Conservation (phyloP, 2,329 filamentous ascomycete genomes). For the Coleophoma cylindrospora region DNA sequence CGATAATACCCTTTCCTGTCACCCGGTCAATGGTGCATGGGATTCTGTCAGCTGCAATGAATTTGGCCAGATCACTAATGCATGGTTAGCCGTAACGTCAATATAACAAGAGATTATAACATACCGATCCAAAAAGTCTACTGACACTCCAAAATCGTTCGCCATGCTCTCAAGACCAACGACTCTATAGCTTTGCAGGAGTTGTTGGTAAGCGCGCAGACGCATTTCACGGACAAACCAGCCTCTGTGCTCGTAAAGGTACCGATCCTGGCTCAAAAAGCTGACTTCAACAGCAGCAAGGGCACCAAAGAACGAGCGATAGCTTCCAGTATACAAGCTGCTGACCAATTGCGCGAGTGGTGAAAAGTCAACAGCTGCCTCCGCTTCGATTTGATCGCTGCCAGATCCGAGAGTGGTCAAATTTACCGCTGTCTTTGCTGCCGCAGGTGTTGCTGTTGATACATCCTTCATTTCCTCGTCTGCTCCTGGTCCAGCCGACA, state of each 20-base stretch:
- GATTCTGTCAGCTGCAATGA: conserved; percentile 91
- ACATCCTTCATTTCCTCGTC: conserved; percentile 72
- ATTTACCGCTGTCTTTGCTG: conserved; percentile 74
- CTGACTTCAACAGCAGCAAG: conserved; percentile 87
- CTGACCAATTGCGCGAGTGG: conserved; percentile 83
- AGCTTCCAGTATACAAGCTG: conserved; percentile 89
- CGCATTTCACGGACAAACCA: conserved; percentile 99
- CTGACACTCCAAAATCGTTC: conserved; percentile 90
- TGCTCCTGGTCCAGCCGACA: conserved; percentile 76
- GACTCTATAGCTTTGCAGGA: conserved; percentile 94
- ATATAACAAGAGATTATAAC: conserved; percentile 25
- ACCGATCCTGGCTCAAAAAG: conserved; percentile 91
- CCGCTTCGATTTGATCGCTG: conserved; percentile 68
- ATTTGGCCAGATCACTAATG: conserved; percentile 83
- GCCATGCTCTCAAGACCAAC: conserved; percentile 98
- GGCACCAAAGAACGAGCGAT: conserved; percentile 88
- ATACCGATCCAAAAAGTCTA: conserved; percentile 93
- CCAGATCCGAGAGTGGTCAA: conserved; percentile 71
- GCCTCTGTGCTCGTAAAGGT: conserved; percentile 89
- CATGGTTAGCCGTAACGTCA: conserved; percentile 8
- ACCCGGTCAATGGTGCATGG: conserved; percentile 97
- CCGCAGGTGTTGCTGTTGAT: conserved; percentile 42
- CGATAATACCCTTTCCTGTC: conserved; percentile 91
- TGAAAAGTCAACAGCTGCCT: conserved; percentile 82
- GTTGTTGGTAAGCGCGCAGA: conserved; percentile 90